Evolutionary conservation across 495 filamentous ascomycete genomes (phyloP).

Genomic region (Diplogelasinospora grovesii): DNA sequence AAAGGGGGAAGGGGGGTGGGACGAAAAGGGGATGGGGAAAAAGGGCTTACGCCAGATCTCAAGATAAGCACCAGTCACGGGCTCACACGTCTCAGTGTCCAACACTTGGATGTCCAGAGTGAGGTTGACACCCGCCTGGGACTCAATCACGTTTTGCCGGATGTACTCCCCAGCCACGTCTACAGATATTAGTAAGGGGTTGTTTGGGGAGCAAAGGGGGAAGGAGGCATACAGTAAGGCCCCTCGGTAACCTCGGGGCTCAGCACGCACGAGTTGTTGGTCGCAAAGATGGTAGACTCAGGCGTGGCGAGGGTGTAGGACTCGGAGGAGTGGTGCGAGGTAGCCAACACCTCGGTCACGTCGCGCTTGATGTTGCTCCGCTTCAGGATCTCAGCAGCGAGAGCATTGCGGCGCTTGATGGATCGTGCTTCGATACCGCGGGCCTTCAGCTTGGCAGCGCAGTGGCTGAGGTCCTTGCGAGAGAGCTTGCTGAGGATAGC

Average conservation of each 20-base stretch:
- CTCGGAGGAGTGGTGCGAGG: conserved; percentile 8
- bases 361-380: conserved; percentile 12
- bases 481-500: conserved; percentile 31
- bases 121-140: conserved; percentile 48
- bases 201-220: neutral
- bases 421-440: conserved; percentile 41
- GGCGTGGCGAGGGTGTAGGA: conserved; percentile 12
- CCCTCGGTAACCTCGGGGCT: conserved; percentile 51
- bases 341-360: neutral
- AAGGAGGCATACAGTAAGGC: conserved; percentile 43
- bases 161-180: conserved; percentile 41
- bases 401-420: conserved; percentile 36
- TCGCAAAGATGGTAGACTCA: conserved; percentile 33
- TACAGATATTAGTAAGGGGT: conserved; percentile 1
- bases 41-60: conserved; percentile 48
- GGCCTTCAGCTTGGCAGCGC: conserved; percentile 42
- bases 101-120: conserved; percentile 56
- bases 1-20: too few relatives aligned
- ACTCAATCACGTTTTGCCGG: conserved; percentile 50
- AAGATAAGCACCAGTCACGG: conserved; percentile 47
- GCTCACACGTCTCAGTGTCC: conserved; percentile 52
- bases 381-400: conserved; percentile 16
- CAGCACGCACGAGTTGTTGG: conserved; percentile 45
- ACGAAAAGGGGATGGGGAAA: neutral
- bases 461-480: conserved; percentile 39